Percentiles rank a stretch among this genome's conserved stretches.
Conservation (phyloP, 257 asterid species). For the Nemophila menziesii region DNA sequence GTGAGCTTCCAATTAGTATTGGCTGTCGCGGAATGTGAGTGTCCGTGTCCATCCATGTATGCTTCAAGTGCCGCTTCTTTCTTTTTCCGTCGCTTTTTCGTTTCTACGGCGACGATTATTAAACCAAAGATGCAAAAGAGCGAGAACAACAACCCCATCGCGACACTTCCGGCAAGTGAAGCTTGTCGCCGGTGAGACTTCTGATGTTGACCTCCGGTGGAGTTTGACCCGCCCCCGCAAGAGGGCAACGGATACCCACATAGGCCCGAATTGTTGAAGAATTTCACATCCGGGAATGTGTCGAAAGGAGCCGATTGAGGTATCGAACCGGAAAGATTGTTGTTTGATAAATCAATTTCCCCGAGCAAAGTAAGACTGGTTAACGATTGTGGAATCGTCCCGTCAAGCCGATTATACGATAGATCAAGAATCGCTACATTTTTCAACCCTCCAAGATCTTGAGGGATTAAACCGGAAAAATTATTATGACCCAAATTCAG, state of each 20-base stretch:
- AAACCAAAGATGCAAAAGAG: slow-evolving; percentile 74
- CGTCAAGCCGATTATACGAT: slow-evolving; percentile 59
- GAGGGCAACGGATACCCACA: slow-evolving; percentile 73
- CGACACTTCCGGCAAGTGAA: slow-evolving; percentile 79
- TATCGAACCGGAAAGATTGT: slow-evolving; percentile 58
- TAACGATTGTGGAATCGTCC: slow-evolving; percentile 58
- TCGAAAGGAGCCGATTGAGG: slow-evolving; percentile 76
- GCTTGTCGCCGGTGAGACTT: slow-evolving; percentile 55
- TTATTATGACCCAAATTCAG: slow-evolving; percentile 73
- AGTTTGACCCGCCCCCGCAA: slow-evolving; percentile 29
- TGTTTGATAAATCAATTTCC: slow-evolving; percentile 71
- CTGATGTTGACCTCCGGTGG: slow-evolving; percentile 20
- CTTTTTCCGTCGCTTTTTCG: slow-evolving; percentile 64
- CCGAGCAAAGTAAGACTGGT: slow-evolving; percentile 55
- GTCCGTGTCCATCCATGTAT: slow-evolving; percentile 54
- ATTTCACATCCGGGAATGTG: slow-evolving; percentile 57
- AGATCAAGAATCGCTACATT: slow-evolving; percentile 73
- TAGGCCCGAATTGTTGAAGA: slow-evolving; percentile 65
- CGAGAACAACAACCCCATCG: slow-evolving; percentile 67
- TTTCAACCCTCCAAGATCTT: slow-evolving; percentile 58
- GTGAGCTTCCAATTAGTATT: slow-evolving; percentile 54
- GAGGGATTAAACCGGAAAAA: slow-evolving; percentile 74
- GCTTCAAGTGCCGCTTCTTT: slow-evolving; percentile 73
- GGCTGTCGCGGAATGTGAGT: slow-evolving; percentile 52
- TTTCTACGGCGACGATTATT: slow-evolving; percentile 52